Percentiles rank a stretch among this genome's conserved stretches.
These are phyloP conservation scores for Kazachstania africana DNA, from an alignment of 805 yeast genomes.

Conservation along the genomic window DNA sequence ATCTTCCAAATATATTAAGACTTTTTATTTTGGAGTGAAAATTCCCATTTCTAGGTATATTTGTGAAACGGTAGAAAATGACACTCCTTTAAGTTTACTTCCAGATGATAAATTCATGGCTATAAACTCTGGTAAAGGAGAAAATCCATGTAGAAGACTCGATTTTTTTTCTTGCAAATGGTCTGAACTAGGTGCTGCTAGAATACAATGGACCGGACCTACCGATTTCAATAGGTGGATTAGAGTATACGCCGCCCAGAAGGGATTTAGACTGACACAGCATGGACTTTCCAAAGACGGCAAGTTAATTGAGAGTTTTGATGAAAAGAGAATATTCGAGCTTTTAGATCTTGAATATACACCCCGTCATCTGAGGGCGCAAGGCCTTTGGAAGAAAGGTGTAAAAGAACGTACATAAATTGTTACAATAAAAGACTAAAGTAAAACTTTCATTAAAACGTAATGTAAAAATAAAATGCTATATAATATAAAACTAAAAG, in stretches of 20 bases:
- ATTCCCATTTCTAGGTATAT: slow-evolving; percentile 2
- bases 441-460: neutral
- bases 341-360: slow-evolving; percentile 13
- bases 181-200: slow-evolving; percentile 24
- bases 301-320: slow-evolving; percentile 15
- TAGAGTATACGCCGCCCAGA: slow-evolving; percentile 15
- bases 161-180: slow-evolving; percentile 23
- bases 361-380: slow-evolving; percentile 2
- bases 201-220: slow-evolving; percentile 25
- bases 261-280: slow-evolving; percentile 20
- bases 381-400: slow-evolving; percentile 5
- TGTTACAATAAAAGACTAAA: too few relatives aligned
- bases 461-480: neutral
- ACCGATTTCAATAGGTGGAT: slow-evolving; percentile 23
- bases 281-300: slow-evolving; percentile 20
- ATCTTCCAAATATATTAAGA: slow-evolving; percentile 6
- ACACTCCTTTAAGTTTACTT: slow-evolving; percentile 1
- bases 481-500: neutral
- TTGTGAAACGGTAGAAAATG: neutral
- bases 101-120: slow-evolving; percentile 16
- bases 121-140: slow-evolving; percentile 4
- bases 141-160: slow-evolving; percentile 18
- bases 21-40: slow-evolving; percentile 15
- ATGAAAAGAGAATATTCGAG: slow-evolving; percentile 18
- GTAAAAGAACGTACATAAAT: too few relatives aligned